A percentile compares a stretch with the other conserved stretches of the same genome.
Conservation (phyloP, 179 eudicot genomes). For the Silene vulgaris region DNA sequence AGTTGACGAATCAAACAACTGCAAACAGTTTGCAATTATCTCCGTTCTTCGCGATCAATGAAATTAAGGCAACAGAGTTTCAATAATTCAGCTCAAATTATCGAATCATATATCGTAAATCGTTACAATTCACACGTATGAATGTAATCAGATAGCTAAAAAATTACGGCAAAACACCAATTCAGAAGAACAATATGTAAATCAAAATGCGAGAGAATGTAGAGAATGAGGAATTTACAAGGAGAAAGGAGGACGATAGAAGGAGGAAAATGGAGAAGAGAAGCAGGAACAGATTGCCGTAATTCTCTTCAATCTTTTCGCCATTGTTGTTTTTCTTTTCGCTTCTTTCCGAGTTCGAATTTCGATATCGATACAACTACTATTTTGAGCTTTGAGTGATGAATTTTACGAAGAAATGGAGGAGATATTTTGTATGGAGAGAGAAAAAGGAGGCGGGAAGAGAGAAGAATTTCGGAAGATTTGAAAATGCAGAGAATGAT, state of each 20-base stretch:
- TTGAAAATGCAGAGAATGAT: background rate
- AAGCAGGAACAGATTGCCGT: constrained; percentile 52
- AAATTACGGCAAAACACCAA: background rate
- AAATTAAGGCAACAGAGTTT: background rate
- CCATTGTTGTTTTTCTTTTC: constrained; percentile 33
- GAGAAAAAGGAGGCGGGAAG: background rate
- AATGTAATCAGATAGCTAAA: background rate
- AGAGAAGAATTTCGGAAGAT: background rate
- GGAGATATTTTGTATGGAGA: background rate
- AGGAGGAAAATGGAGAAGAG: constrained; percentile 47
- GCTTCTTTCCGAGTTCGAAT: background rate
- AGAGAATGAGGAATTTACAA: constrained; percentile 22
- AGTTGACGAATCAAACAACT: background rate
- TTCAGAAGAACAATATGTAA: background rate
- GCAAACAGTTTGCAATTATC: background rate
- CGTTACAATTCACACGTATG: background rate
- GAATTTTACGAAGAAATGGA: background rate
- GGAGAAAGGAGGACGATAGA: constrained; percentile 33
- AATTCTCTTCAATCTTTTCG: constrained; percentile 56
- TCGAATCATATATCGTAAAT: background rate
- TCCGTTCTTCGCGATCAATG: background rate
- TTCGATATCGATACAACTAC: background rate
- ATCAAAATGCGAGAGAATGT: background rate
- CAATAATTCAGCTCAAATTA: constrained; percentile 9
- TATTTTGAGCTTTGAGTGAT: background rate